Base-by-base conservation (phyloP, 164 flowering plant species). In the Santalum album region DNA sequence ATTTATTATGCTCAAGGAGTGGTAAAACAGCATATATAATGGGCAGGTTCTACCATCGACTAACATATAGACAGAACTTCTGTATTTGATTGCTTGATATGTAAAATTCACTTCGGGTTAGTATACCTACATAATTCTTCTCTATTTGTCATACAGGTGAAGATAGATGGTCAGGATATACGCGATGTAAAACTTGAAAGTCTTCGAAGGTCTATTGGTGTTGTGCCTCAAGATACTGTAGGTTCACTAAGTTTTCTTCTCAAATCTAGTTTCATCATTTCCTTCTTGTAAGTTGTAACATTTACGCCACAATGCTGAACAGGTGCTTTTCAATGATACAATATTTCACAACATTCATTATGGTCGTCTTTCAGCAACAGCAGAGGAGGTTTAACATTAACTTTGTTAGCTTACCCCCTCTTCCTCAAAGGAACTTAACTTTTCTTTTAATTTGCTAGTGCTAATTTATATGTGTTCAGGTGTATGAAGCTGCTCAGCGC, bases 321-420 rank as follows among this genome's bases (percentile, higher is more conserved):
- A 92, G 99, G 99, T 92, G 34, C 94, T 92, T 55, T 92, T 92
- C 70, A 92, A 92, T 70, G 99, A 92, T 59, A 87, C 96, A 21
- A 85, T 92, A 68, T 87, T 74, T 61, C 96, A 89, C 69, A 92
- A 92, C 69, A 92, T 92, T 49, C 86, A 69, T 47, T 89, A 92
- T 74, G 99, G 96, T 32, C 64, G 87, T 53, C 85, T 89, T 57
- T 81, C 95, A 32, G 95, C 99, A 25, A 78, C 90, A 34, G 58
- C 78, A 42, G 96, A 87, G 57, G 99, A 92, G 95, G 99, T 92
- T 54, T 49, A 16, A 43, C n/a, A n/a, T 20, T 43, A 16, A 5
- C 21, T 43, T 43, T 43, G 47, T 20, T 4, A 16, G 4, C 12
- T 43, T 43, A 12, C 3, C 3, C 21, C 6, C 12, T 43, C 12